phyloP scores from a whole-genome alignment of 257 asterid species.

The Solanum piurae region DNA sequence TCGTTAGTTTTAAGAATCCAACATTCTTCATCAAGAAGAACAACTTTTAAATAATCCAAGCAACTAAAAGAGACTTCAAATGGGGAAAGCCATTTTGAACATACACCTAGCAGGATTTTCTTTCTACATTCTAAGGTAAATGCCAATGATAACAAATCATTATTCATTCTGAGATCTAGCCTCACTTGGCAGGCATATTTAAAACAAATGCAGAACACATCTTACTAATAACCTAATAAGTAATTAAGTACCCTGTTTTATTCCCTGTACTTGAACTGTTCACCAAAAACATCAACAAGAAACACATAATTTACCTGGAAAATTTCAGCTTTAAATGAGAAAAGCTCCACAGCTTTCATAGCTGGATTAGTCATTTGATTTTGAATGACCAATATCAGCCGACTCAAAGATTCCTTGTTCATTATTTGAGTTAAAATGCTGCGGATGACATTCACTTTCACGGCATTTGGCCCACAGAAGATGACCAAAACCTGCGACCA shows the following conservation, averaged over 20 bases:
- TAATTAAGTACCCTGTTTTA: background rate
- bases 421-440: constrained; percentile 22
- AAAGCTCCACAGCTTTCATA: constrained; percentile 39
- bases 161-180: background rate
- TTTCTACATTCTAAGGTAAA: background rate
- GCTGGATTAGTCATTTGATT: constrained; percentile 61
- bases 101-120: background rate
- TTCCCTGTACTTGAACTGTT: background rate
- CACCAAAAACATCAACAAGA: background rate
- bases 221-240: background rate
- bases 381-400: constrained; percentile 59
- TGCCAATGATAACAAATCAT: background rate
- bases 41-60: background rate
- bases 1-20: background rate
- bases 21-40: background rate
- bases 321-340: constrained; percentile 57
- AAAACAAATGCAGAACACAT: background rate
- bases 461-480: constrained; percentile 35
- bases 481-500: constrained; percentile 48
- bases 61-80: background rate
- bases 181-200: background rate
- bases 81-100: background rate
- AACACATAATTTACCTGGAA: constrained; percentile 44
- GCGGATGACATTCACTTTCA: constrained; percentile 52
- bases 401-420: constrained; percentile 34